Base-by-base conservation (phyloP, 2,329 filamentous ascomycete genomes). In the Ceratocystis variospora region DNA sequence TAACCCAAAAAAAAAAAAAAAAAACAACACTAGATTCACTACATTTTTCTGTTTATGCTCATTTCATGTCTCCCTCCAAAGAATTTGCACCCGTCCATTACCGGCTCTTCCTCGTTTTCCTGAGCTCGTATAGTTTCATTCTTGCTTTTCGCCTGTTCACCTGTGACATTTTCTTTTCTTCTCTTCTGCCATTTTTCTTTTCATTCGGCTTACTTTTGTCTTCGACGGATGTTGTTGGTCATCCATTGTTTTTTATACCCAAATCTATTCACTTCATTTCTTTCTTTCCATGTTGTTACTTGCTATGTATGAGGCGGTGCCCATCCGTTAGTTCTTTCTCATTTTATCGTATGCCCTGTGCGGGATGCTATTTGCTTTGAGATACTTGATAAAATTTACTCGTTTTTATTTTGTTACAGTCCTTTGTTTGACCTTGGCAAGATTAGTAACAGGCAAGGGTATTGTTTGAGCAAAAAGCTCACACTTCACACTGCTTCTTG, bases 111-210 rank as follows among this genome's bases (percentile, higher is more conserved):
- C 15, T 1, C 28, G 1, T 31, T 12, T 59, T 59, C 28, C 19
- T n/a, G 12, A 31, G 28, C 25, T 31, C 7, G 31, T n/a, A 15
- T 59, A n/a, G 2, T 59, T 15, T n/a, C 31, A 57, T n/a, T 15
- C n/a, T n/a, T 59, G 6, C 17, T 28, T 37, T 31, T 37, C 28
- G 19, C 37, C 33, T 64, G 25, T 37, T 28, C 31, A 8, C 22
- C 33, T 15, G 45, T 57, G 45, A 57, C 37, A 19, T 25, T 10
- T 57, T 61, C 37, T 61, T 63, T 48, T 61, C 17, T 41, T 66
- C 50, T 67, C 41, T n/a, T 62, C 45, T 66, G 65, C 69, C 64
- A 48, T 55, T 64, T 61, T 66, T 53, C 22, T 68, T 50, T 55
- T 65, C 68, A 67, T 63, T 69, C 31, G 3, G 44, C 3, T 22